Evolutionary conservation across 2,329 filamentous ascomycete species (phyloP), one percentile per base, ranked within the genome.

Genomic region (Zopfia rhizophila): DNA sequence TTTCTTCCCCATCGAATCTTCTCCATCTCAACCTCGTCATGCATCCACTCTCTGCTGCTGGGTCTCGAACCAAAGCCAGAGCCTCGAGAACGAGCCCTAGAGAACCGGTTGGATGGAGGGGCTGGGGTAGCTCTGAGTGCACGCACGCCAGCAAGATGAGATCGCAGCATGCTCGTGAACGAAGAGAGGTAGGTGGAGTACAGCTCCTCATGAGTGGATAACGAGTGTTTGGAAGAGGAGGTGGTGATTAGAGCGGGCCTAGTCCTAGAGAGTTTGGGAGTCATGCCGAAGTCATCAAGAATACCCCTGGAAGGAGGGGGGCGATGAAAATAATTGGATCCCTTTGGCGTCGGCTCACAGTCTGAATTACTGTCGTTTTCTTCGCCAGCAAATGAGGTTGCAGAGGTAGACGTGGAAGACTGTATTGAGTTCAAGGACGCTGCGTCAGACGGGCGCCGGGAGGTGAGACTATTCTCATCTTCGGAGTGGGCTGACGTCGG

Each of bases 121-220:
- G 31, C 35, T 3, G 60, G 42, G 4, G 30, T 44, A 4, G 53
- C 39, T 27, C 63, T 66, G 22, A 69, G 51, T 6, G 53, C 35
- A 2, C 54, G 58, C 2, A 71, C 61, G 18, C 55, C 54, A 3
- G 49, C 48, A 6, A 70, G 48, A 36, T 72, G 69, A 7, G 35
- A 33, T 19, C 59, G 47, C 8, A 72, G 38, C 61, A 70, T 64
- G 38, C 22, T 23, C 7, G 51, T 31, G 38, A 72, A 70, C 7
- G 55, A 42, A 1, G 58, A 55, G 19, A 65, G 55, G 37, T 65
- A 56, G 37, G 49, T 46, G 16, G 58, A 60, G 24, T 68, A 61
- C 17, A 53, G 57, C 41, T 56, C 46, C 38, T 60, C 48, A 7
- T 39, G 5, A 48, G 54, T 23, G 31, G 48, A 13, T 24, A 33